Conservation (phyloP, 352 stramenopile species). For the Globisporangium recalcitrans region DNA sequence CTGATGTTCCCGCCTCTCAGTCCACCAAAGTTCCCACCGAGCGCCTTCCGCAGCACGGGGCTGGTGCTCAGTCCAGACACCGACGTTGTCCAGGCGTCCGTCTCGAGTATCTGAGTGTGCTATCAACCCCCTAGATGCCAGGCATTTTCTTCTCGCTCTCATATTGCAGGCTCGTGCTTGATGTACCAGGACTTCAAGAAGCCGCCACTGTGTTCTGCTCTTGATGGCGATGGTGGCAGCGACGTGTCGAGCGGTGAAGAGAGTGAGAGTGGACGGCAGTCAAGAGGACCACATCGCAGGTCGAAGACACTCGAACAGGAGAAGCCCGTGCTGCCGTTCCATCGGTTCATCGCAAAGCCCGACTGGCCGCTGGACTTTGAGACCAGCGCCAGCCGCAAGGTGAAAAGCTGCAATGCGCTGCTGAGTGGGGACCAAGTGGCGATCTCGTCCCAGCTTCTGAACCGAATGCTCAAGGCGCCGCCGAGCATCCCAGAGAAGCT, state of each 20-base stretch:
- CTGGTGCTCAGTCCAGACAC: constrained; percentile 1
- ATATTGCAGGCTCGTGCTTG: constrained; percentile 49
- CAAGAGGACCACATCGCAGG: background rate
- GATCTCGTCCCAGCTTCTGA: background rate
- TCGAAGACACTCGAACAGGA: constrained; percentile 17
- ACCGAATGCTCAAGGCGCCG: constrained; percentile 11
- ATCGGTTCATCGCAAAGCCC: constrained; percentile 47
- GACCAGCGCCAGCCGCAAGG: constrained; percentile 16
- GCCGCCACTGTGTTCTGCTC: constrained; percentile 28
- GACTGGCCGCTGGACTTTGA: constrained; percentile 68
- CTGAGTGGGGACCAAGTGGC: background rate
- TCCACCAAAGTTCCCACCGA: constrained; percentile 31
- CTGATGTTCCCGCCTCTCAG: constrained; percentile 26
- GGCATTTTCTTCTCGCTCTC: too few relatives aligned
- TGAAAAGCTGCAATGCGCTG: constrained; percentile 54
- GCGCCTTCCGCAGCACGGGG: constrained; percentile 25
- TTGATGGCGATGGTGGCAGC: constrained; percentile 8
- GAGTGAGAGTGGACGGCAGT: constrained; percentile 10
- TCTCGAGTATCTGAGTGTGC: constrained; percentile 18
- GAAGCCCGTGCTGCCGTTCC: constrained; percentile 39
- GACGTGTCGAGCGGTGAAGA: constrained; percentile 6
- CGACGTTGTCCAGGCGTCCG: constrained; percentile 6
- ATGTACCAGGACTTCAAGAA: constrained; percentile 63
- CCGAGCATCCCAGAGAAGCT: constrained; percentile 23
- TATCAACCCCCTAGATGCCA: too few relatives aligned